Evolutionary conservation across 768 basidiomycete genomes (phyloP), one percentile per base, ranked within the genome.

Genomic region (Cyathus striatus): DNA sequence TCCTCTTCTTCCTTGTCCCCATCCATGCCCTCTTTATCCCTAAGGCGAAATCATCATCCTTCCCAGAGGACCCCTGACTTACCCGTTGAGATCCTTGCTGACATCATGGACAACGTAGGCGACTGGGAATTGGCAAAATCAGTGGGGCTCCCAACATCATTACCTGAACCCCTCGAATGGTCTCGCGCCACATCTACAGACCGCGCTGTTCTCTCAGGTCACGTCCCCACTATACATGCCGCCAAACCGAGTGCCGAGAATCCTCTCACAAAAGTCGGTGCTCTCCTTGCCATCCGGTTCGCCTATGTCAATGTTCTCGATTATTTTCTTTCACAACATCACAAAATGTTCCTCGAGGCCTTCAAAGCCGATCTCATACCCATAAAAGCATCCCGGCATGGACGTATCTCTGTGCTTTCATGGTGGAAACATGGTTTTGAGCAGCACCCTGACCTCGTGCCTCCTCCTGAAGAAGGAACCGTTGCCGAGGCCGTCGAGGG

Each of bases 61-160:
- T 58, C 60, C 16, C 68, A 59, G 40, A 61, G 54, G 47, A 59
- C 63, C 0, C 78, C 78, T 23, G 81, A 85, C 58, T 73, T 91
- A 24, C 88, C 88, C 0, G 69, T 83, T 42, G 89, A 91, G 58
- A 74, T 91, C 30, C 60, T 90, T 21, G 81, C 83, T 7, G 76
- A 84, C 39, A 88, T 90, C 46, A 61, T 90, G 61, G 85, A 90
- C 45, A 77, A 84, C 50, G 60, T 89, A 6, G 86, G 83, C 12
- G 83, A 90, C 58, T 94, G 90, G 88, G 86, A 91, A 52, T 79
- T 94, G 6, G 70, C 83, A 10, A 83, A 79, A 46, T 83, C 90
- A 12, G 77, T 92, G 25, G 79, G 82, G 16, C 66, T 91, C 1
- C 85, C 82, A 9, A 87, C 87, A 4, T 78, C 78, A 6, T 59